Conservation (phyloP, 73 alveolate species). For the Chromera velia region DNA sequence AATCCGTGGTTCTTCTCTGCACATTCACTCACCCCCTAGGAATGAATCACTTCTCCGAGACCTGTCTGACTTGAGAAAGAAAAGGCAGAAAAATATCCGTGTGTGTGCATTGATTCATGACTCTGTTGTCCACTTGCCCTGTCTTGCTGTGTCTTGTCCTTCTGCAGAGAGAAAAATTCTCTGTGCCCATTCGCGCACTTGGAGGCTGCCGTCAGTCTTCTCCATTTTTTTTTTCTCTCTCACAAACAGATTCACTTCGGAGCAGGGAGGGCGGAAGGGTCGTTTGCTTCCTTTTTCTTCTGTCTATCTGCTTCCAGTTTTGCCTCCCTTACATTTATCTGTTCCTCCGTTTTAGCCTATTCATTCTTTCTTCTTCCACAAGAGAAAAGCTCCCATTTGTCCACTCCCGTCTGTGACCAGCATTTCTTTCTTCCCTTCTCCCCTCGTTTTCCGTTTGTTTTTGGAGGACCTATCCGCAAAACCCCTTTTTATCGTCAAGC, state of each 20-base stretch:
- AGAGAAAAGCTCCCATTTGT: too few relatives aligned
- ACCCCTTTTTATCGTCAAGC: too few relatives aligned
- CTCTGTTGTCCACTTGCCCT: background rate
- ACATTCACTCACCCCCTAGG: background rate
- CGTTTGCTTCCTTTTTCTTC: slow-evolving; percentile 48
- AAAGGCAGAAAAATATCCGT: background rate
- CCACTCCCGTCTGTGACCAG: too few relatives aligned
- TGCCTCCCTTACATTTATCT: too few relatives aligned
- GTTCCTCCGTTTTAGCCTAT: too few relatives aligned
- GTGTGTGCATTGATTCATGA: background rate
- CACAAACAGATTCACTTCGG: background rate
- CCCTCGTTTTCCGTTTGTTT: too few relatives aligned
- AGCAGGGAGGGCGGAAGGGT: slow-evolving; percentile 51
- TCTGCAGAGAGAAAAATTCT: slow-evolving; percentile 96
- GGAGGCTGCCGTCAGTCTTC: slow-evolving; percentile 80
- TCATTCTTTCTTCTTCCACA: too few relatives aligned
- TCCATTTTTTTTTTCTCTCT: background rate
- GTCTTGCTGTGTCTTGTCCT: slow-evolving; percentile 46
- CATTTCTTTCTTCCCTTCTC: too few relatives aligned
- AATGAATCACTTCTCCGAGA: too few relatives aligned
- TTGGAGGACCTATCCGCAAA: too few relatives aligned
- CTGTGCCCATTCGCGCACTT: slow-evolving; percentile 94
- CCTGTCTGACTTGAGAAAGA: too few relatives aligned
- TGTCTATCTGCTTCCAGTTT: too few relatives aligned
- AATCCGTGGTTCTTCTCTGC: background rate